A percentile compares a stretch with the other conserved stretches of the same genome.
Conservation (phyloP, 306 rosid species). For the Malus domestica region DNA sequence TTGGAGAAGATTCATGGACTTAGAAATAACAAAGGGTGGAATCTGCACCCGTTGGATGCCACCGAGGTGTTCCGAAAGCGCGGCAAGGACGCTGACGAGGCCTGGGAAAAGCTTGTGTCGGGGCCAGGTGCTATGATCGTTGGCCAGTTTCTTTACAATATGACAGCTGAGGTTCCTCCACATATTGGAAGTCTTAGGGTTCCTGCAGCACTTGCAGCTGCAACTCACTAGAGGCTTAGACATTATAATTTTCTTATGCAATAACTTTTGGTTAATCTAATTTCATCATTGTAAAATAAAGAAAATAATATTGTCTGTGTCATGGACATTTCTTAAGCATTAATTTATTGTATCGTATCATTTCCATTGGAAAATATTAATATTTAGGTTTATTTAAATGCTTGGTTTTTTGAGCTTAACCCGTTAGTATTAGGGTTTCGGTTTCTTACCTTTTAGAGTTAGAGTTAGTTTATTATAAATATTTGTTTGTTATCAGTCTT, state of each 20-base stretch:
- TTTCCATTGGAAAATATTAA: no score
- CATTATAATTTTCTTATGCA: not conserved
- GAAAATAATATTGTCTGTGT: not conserved
- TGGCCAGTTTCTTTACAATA: conserved; percentile 32
- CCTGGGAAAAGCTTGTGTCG: conserved; percentile 58
- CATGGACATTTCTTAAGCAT: not conserved
- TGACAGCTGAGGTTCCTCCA: not conserved
- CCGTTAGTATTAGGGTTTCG: no score
- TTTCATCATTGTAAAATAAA: not conserved
- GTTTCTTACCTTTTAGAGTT: no score
- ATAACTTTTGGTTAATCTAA: not conserved
- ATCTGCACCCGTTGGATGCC: conserved; percentile 53
- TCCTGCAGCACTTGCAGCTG: conserved; percentile 24
- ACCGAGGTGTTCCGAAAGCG: conserved; percentile 52
- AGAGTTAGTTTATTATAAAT: no score
- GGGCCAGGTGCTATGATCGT: conserved; percentile 46
- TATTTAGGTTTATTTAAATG: no score
- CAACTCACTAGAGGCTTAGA: conserved; percentile 17
- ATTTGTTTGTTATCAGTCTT: no score
- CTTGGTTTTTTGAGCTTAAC: no score
- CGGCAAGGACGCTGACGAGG: conserved; percentile 47
- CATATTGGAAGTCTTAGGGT: conserved; percentile 12
- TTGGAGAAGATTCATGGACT: conserved; percentile 50
- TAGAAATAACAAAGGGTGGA: conserved; percentile 53
- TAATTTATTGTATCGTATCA: not conserved